phyloP scores from a whole-genome alignment of 331 rosid species.

The Arachis monticola region DNA sequence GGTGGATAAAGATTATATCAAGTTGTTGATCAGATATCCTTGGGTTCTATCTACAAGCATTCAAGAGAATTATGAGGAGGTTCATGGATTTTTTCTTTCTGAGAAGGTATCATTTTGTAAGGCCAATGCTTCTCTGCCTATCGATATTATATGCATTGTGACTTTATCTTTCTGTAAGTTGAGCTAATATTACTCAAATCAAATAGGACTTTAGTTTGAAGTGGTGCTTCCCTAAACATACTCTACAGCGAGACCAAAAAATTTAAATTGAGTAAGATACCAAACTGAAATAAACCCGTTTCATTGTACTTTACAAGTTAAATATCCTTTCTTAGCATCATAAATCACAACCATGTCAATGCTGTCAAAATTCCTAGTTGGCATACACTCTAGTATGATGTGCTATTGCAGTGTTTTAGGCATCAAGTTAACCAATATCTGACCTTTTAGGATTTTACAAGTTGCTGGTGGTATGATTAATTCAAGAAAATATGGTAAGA shows the following conservation, averaged over 20 bases:
- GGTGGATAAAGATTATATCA: conserved; percentile 56
- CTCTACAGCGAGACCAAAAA: conserved; percentile 29
- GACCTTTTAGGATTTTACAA: neutral
- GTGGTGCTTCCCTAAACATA: conserved; percentile 7
- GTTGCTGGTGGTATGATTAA: neutral
- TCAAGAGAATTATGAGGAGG: conserved; percentile 63
- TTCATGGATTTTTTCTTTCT: conserved; percentile 54
- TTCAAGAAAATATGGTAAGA: neutral
- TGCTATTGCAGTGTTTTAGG: neutral
- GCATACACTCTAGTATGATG: conserved; percentile 6
- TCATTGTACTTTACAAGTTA: conserved; percentile 16
- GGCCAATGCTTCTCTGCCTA: conserved; percentile 21
- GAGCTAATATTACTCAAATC: conserved; percentile 20
- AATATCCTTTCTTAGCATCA: neutral
- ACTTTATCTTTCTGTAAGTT: conserved; percentile 12
- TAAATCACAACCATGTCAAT: neutral
- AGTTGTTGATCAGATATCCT: conserved; percentile 69
- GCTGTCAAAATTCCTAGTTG: neutral
- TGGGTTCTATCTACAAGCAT: conserved; percentile 78
- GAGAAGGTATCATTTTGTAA: conserved; percentile 58
- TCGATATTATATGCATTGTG: conserved; percentile 16
- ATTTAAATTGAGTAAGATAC: conserved; percentile 18
- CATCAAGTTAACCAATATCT: conserved; percentile 14
- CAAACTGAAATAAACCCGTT: neutral
- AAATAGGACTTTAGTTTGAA: conserved; percentile 13